Evolutionary conservation across 2,329 filamentous ascomycete species (phyloP), one percentile per base, ranked within the genome.

Genomic region (Lachnellula cervina): DNA sequence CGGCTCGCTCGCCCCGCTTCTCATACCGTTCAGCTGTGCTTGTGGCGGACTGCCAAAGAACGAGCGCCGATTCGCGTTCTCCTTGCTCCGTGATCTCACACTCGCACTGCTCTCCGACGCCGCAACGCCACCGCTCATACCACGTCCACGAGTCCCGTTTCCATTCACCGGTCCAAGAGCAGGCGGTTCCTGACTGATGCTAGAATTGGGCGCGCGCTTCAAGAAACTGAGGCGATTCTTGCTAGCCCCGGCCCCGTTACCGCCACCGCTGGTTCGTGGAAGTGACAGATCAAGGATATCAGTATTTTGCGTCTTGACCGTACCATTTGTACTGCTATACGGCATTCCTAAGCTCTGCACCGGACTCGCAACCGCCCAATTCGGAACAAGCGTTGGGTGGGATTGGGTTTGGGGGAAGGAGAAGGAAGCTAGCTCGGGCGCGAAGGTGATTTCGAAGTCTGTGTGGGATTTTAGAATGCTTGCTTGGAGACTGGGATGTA

Each of bases 371-470:
- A 68, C 58, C 16, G 59, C 52, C 67, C 66, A 70, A 21, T 75
- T 72, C 51, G 71, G 70, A n/a, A 72, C 68, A 4, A 68, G 62
- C 4, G 65, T 70, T 17, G 77, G 76, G 16, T 73, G 73, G 6
- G 68, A 71, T 43, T 73, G 75, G 1, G 73, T 72, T 49, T 75
- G 77, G 2, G 75, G 74, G 11, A 80, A 81, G 2, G 80, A 77
- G 62, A 89, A 82, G 37, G 83, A 76, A 14, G 80, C 77, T 37
- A 89, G 80, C 68, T 90, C 87, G 0, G 82, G 78, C 0, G 83
- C 83, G 66, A 87, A 88, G 0, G 80, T 83, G 16, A 68, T 71
- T 66, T 86, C 78, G 59, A 86, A 87, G 67, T 79, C 84, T 86
- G 53, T 44, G 44, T 35, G 23, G 37, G 38, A 56, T 35, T 52